phyloP scores from a whole-genome alignment of 2,329 filamentous ascomycete genomes.

The Colletotrichum horii region DNA sequence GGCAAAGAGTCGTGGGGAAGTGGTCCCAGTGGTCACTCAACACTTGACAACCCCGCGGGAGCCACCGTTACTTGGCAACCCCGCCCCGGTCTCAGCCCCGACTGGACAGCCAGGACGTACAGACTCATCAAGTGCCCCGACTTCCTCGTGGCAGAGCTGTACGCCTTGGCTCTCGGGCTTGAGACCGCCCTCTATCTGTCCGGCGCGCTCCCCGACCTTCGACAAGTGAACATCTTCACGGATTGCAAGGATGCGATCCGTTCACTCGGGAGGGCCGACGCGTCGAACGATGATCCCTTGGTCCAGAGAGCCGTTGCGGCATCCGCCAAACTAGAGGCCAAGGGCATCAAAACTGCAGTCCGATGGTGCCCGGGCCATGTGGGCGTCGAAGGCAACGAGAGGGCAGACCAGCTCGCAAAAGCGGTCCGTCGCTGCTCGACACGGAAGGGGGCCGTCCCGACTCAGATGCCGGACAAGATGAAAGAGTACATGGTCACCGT shows the following conservation, averaged over 20 bases:
- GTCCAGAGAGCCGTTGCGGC: background rate
- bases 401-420: background rate
- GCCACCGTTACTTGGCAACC: conserved; percentile 1
- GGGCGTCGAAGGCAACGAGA: background rate
- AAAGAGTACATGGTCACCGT: background rate
- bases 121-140: background rate
- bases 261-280: background rate
- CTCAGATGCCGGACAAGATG: background rate
- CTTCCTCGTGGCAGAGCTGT: background rate
- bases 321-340: background rate
- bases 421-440: background rate
- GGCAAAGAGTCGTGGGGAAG: background rate
- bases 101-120: background rate
- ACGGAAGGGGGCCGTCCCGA: background rate
- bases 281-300: background rate
- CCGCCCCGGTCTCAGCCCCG: background rate
- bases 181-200: background rate
- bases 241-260: background rate
- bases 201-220: background rate
- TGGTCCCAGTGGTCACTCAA: background rate
- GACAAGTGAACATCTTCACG: background rate
- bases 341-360: background rate
- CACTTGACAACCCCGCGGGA: background rate
- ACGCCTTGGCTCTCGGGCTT: background rate
- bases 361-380: conserved; percentile 7